These are phyloP conservation scores for Fusarium cyanostomum DNA, from an alignment of 2,329 filamentous ascomycete genomes.

Conservation along the genomic window DNA sequence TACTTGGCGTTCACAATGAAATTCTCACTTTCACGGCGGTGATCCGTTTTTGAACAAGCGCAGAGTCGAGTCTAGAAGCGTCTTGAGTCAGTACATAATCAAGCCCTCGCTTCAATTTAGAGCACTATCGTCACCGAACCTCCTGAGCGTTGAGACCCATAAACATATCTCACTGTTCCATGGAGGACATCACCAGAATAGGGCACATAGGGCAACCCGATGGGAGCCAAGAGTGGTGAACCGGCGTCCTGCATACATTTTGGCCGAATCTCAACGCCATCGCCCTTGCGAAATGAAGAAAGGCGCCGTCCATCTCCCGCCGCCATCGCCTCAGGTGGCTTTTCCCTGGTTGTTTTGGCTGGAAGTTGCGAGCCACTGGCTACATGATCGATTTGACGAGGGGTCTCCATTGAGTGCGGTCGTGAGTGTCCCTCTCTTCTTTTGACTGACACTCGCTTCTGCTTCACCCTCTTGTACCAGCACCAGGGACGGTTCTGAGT, in stretches of 20 bases:
- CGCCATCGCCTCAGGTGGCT: constrained; percentile 32
- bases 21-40: neutral
- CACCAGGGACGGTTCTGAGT: neutral
- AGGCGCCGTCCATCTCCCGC: constrained; percentile 34
- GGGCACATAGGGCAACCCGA: neutral
- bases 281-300: constrained; percentile 29
- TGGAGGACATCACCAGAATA: no score
- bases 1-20: constrained; percentile 6
- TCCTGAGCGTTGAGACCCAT: neutral
- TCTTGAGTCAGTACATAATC: no score
- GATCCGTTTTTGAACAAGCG: neutral
- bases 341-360: constrained; percentile 22
- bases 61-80: neutral
- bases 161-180: neutral
- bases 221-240: constrained; percentile 14
- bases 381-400: constrained; percentile 2
- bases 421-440: neutral
- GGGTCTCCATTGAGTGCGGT: neutral
- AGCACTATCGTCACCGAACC: neutral
- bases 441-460: constrained; percentile 13
- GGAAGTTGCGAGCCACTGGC: constrained; percentile 19
- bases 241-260: constrained; percentile 6
- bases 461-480: constrained; percentile 5
- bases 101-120: no score
- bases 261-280: constrained; percentile 24